Percentiles rank a stretch among this genome's conserved stretches.
Conservation (phyloP, 305 asterid species). For the Solanum aculeatissimum region DNA sequence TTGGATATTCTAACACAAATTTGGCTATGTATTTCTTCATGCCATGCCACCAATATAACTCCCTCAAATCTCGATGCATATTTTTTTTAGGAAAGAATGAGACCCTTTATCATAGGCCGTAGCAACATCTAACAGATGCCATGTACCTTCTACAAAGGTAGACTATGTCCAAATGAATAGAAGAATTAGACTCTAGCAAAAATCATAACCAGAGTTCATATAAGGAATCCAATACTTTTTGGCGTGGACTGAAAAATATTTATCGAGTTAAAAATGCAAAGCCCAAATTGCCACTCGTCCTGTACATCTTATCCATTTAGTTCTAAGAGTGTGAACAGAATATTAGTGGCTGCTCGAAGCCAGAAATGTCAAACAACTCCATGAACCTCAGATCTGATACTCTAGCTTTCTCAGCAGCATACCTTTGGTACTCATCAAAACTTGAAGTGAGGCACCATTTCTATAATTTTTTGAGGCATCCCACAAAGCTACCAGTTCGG, state of each 20-base stretch:
- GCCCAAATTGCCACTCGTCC: not conserved
- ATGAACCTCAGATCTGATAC: conserved; percentile 66
- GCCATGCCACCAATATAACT: no score
- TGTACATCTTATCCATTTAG: not conserved
- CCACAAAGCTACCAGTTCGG: conserved; percentile 84
- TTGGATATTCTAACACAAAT: no score
- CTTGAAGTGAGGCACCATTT: conserved; percentile 76
- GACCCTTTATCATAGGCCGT: not conserved
- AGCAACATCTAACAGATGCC: not conserved
- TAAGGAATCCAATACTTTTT: not conserved
- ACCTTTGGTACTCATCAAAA: conserved; percentile 74
- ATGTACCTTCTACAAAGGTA: not conserved
- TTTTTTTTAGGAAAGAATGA: not conserved
- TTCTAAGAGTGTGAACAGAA: not conserved
- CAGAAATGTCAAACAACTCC: conserved; percentile 53
- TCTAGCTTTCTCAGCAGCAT: conserved; percentile 86
- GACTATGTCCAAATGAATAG: not conserved
- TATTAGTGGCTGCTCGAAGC: conserved; percentile 10
- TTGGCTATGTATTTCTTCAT: no score
- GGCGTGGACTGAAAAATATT: not conserved
- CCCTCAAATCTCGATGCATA: no score
- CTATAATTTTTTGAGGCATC: conserved; percentile 69
- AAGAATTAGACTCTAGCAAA: not conserved
- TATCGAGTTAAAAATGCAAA: not conserved
- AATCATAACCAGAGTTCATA: not conserved